phyloP scores from a whole-genome alignment of 2,329 filamentous ascomycete genomes.

The Beauveria medogensis region DNA sequence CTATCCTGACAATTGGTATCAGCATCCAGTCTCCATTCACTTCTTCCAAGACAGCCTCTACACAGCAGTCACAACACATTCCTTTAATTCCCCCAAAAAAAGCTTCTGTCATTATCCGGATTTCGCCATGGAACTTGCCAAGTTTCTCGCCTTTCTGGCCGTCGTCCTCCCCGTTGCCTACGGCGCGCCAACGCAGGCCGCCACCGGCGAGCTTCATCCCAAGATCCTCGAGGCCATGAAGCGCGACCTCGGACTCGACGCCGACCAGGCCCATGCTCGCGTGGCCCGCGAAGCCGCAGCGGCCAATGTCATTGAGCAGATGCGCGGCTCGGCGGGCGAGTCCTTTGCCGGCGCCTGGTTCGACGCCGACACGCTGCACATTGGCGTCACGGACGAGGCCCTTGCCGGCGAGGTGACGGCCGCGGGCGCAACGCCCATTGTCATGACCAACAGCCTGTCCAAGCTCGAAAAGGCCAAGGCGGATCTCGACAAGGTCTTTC shows the following conservation, averaged over 20 bases:
- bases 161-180: slow-evolving; percentile 31
- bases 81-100: no score
- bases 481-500: slow-evolving; percentile 33
- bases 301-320: slow-evolving; percentile 27
- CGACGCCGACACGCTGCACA: slow-evolving; percentile 26
- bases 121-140: slow-evolving; percentile 28
- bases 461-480: slow-evolving; percentile 33
- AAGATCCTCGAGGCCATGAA: slow-evolving; percentile 34
- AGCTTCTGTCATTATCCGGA: no score
- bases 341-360: slow-evolving; percentile 33
- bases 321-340: slow-evolving; percentile 23
- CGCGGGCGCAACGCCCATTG: slow-evolving; percentile 26
- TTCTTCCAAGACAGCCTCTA: background rate
- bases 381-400: slow-evolving; percentile 29
- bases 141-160: slow-evolving; percentile 30
- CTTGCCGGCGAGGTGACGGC: slow-evolving; percentile 26
- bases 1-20: background rate
- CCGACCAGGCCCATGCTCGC: slow-evolving; percentile 29
- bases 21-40: background rate
- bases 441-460: slow-evolving; percentile 27
- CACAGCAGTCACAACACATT: background rate
- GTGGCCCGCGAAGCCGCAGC: slow-evolving; percentile 24
- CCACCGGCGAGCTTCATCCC: slow-evolving; percentile 28
- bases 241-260: slow-evolving; percentile 32
- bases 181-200: slow-evolving; percentile 28